These are phyloP conservation scores for Ustilago hordei DNA, from an alignment of 1,284 basidiomycete genomes.

Conservation along the genomic window DNA sequence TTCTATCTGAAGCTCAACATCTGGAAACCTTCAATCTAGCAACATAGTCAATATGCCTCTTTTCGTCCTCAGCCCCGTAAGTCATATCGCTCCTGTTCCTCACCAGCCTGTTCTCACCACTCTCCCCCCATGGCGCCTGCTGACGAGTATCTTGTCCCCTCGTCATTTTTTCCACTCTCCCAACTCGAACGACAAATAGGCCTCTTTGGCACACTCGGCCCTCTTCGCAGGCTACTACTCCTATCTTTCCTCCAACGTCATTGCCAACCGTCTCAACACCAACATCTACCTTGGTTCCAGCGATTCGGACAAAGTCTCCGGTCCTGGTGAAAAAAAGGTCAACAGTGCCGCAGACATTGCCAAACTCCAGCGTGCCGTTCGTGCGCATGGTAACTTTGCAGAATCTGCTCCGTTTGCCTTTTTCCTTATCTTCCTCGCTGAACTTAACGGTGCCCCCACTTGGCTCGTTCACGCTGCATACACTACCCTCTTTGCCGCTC, in stretches of 20 bases:
- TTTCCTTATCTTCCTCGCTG: conserved; percentile 68
- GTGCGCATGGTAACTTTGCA: conserved; percentile 66
- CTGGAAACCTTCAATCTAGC: neutral
- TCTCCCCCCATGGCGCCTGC: neutral
- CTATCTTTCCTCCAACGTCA: conserved; percentile 63
- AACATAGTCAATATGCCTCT: conserved; percentile 61
- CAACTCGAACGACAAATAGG: conserved; percentile 29
- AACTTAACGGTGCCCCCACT: conserved; percentile 69
- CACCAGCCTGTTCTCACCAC: neutral
- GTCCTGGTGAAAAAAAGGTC: conserved; percentile 31
- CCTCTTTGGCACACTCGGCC: conserved; percentile 69
- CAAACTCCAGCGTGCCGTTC: conserved; percentile 57
- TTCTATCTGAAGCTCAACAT: neutral
- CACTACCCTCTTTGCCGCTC: conserved; percentile 62
- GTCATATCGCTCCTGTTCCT: conserved; percentile 2
- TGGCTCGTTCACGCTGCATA: conserved; percentile 67
- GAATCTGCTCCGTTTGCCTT: conserved; percentile 66
- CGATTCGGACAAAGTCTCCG: conserved; percentile 33
- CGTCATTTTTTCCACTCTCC: conserved; percentile 3
- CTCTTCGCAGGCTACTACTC: conserved; percentile 67
- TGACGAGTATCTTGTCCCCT: neutral
- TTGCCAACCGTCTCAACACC: conserved; percentile 56
- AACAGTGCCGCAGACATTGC: conserved; percentile 47
- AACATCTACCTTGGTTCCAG: conserved; percentile 56
- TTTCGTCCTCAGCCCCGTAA: conserved; percentile 66